phyloP scores from a whole-genome alignment of 495 filamentous ascomycete species.

The Gamarada debralockiae region DNA sequence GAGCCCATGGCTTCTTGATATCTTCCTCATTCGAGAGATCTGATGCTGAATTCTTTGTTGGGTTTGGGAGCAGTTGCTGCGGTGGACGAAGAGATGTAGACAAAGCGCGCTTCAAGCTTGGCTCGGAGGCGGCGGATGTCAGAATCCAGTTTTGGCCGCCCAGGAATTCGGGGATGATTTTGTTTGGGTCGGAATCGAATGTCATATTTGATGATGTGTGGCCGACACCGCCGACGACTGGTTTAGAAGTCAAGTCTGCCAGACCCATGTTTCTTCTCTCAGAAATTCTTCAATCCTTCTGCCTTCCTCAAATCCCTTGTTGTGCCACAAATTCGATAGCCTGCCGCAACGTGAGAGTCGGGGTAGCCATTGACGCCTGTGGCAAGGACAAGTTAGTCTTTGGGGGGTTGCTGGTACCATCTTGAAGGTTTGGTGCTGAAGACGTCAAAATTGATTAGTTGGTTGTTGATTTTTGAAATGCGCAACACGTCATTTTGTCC shows the following conservation, averaged over 20 bases:
- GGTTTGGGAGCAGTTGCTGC: conserved; percentile 32
- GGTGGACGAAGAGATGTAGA: conserved; percentile 46
- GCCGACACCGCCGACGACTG: conserved; percentile 26
- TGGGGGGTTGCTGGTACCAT: too few species aligned
- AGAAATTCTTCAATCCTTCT: not conserved
- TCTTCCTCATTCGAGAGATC: too few species aligned
- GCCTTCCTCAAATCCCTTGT: too few species aligned
- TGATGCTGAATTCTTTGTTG: conserved; percentile 19
- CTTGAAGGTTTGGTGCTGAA: too few species aligned
- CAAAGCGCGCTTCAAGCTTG: conserved; percentile 46
- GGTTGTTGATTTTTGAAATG: too few species aligned
- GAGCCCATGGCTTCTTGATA: conserved; percentile 39
- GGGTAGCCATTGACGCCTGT: too few species aligned
- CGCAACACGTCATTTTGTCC: too few species aligned
- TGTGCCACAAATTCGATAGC: too few species aligned
- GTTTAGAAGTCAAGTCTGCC: not conserved
- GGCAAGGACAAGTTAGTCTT: too few species aligned
- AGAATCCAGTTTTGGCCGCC: conserved; percentile 35
- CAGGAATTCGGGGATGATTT: conserved; percentile 41
- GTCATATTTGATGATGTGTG: conserved; percentile 44
- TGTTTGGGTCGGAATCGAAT: conserved; percentile 33
- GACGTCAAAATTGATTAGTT: too few species aligned
- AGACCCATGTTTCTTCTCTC: not conserved
- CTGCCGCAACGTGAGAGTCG: too few species aligned
- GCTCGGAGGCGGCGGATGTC: conserved; percentile 37